Base-by-base conservation (phyloP, 1,139 yeast species). In the Saccharomyces hybrid region DNA sequence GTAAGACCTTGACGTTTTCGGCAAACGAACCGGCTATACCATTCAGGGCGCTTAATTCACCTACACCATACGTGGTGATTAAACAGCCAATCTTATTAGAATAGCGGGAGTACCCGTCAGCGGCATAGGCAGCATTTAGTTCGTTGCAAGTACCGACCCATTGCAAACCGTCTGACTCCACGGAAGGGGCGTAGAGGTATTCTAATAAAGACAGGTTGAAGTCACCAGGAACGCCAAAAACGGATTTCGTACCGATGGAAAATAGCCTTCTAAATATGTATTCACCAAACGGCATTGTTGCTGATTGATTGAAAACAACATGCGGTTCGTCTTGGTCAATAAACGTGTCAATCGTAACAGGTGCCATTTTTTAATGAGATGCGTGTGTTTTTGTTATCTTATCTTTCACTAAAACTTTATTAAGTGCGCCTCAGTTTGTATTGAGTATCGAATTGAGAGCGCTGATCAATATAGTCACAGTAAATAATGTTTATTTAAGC, bases 61-160 rank as follows among this genome's bases (percentile, higher is more conserved):
- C 91, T 25, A 85, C 91, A 53, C 89, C 89, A 67, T 75, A 81
- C 1, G 90, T 84, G 49, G 89, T 82, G 58, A 84, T 74, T 51
- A 84, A 66, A 53, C 81, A 80, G 23, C 81, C 81, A 57, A 82
- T 73, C 2, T 83, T 80, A 25, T 81, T 76, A 58, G 82, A 81
- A 61, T 81, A 78, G 58, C 89, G 76, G 27, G 86, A 78, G 68
- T 83, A 84, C 1, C 88, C 89, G 63, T 83, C 88, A 11, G 84
- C 85, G 6, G 84, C 76, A 61, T 83, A 83, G 25, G 86, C 86
- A 7, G 80, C 76, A 62, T 78, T 78, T 55, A 78, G 63, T 61
- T 78, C 82, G 65, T 84, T 84, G 67, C 86, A 83, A 52, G 77
- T 78, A 49, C 81, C 79, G 56, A 77, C 69, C 71, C 82, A 69